A percentile compares a stretch with the other conserved stretches of the same genome.
Evolutionary conservation across 2,329 filamentous ascomycete genomes (phyloP).

Genomic region (Alternaria longipes): DNA sequence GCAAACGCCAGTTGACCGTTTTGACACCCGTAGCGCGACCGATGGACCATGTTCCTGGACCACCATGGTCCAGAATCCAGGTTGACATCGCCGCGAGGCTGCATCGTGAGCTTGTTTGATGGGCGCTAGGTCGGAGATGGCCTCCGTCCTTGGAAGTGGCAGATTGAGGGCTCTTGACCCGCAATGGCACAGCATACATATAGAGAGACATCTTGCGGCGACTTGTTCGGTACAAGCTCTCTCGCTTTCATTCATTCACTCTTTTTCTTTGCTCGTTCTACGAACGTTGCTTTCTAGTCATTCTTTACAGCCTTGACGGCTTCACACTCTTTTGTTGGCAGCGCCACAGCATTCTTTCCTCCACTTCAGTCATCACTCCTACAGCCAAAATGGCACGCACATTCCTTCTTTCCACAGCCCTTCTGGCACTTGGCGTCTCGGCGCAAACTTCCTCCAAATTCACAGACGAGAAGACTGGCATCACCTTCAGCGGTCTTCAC

Average conservation of each 20-base stretch:
- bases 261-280: conserved; percentile 25
- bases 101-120: conserved; percentile 22
- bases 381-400: conserved; percentile 38
- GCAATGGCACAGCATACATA: conserved; percentile 27
- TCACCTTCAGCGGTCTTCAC: conserved; percentile 45
- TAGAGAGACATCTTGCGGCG: conserved; percentile 2
- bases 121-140: conserved; percentile 14
- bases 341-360: conserved; percentile 35
- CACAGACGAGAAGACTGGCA: conserved; percentile 46
- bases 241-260: conserved; percentile 25
- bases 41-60: conserved; percentile 25
- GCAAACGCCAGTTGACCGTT: conserved; percentile 21
- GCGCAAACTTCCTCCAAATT: conserved; percentile 40
- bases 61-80: conserved; percentile 17
- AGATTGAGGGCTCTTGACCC: conserved; percentile 36
- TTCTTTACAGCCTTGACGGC: conserved; percentile 47
- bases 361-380: conserved; percentile 11
- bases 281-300: conserved; percentile 25
- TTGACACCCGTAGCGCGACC: conserved; percentile 26
- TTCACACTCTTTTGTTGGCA: conserved; percentile 38
- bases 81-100: conserved; percentile 15
- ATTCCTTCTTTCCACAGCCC: conserved; percentile 37
- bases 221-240: conserved; percentile 12
- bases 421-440: conserved; percentile 35
- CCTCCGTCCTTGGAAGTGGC: conserved; percentile 15